Evolutionary conservation across 768 basidiomycete species (phyloP).

Genomic region (Suillus sp.): DNA sequence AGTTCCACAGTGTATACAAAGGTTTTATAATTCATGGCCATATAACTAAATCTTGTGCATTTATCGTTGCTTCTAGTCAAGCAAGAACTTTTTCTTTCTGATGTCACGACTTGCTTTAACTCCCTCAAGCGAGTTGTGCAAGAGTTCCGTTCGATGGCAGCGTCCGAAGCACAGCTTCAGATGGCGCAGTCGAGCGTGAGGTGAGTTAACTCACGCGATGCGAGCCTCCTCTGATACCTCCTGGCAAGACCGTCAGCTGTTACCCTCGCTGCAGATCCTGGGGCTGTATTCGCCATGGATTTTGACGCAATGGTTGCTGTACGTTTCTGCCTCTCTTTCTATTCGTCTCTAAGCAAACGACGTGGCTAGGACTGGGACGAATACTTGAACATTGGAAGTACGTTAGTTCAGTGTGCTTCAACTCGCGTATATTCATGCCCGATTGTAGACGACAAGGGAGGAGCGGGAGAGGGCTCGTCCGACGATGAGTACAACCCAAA

Average conservation of each 20-base stretch:
- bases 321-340: constrained; percentile 25
- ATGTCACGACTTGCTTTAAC: constrained; percentile 77
- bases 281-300: constrained; percentile 50
- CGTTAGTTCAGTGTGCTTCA: constrained; percentile 15
- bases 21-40: constrained; percentile 28
- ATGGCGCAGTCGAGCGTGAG: constrained; percentile 68
- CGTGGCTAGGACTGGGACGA: constrained; percentile 61
- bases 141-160: constrained; percentile 53
- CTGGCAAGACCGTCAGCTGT: constrained; percentile 48
- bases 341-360: background rate
- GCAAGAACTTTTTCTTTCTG: constrained; percentile 79
- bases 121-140: constrained; percentile 78
- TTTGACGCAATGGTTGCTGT: constrained; percentile 70
- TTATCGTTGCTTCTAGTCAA: constrained; percentile 54
- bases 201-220: constrained; percentile 39
- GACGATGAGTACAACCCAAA: constrained; percentile 58
- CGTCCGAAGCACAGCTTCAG: constrained; percentile 58
- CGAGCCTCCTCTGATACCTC: constrained; percentile 8
- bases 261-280: constrained; percentile 55
- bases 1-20: constrained; percentile 47
- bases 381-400: constrained; percentile 53
- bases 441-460: constrained; percentile 12
- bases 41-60: background rate
- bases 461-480: constrained; percentile 33
- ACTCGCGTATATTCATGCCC: background rate